These are phyloP conservation scores for Viridothelium virens DNA, from an alignment of 495 filamentous ascomycete species.

Conservation along the genomic window DNA sequence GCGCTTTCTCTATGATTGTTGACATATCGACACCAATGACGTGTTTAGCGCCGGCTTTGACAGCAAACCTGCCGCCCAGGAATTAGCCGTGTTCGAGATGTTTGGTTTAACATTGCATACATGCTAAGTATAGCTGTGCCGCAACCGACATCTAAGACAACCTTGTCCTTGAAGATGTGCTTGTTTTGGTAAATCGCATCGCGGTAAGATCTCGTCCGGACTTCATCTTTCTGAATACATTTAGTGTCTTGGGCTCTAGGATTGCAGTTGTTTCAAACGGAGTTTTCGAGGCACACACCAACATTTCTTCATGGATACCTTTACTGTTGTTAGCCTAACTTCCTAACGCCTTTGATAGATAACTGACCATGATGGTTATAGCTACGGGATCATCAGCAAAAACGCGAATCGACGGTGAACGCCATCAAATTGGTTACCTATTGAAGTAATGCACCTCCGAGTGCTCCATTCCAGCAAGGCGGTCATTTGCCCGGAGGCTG, in stretches of 20 bases:
- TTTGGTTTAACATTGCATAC: constrained; percentile 34
- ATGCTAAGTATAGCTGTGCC: constrained; percentile 86
- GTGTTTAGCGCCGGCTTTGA: constrained; percentile 82
- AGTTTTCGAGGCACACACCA: constrained; percentile 54
- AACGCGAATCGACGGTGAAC: background rate
- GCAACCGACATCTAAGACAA: constrained; percentile 95
- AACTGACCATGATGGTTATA: constrained; percentile 90
- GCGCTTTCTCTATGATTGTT: constrained; percentile 91
- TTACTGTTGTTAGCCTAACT: constrained; percentile 20
- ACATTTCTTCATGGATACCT: constrained; percentile 98
- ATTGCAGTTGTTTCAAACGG: background rate
- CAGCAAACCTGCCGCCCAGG: constrained; percentile 71
- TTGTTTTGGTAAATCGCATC: constrained; percentile 94
- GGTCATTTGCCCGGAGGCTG: constrained; percentile 23
- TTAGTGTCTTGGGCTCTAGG: constrained; percentile 3
- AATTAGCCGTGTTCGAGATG: constrained; percentile 5
- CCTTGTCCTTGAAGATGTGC: constrained; percentile 94
- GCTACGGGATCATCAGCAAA: constrained; percentile 44
- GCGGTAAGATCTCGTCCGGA: constrained; percentile 89
- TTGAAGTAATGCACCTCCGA: constrained; percentile 97
- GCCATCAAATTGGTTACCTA: constrained; percentile 47
- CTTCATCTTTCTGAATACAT: constrained; percentile 80
- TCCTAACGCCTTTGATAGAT: constrained; percentile 21
- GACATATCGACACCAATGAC: constrained; percentile 97
- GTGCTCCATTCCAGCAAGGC: constrained; percentile 43